These are phyloP conservation scores for Syzygium syzygioides DNA, from an alignment of 441 rosid genomes.

Conservation along the genomic window DNA sequence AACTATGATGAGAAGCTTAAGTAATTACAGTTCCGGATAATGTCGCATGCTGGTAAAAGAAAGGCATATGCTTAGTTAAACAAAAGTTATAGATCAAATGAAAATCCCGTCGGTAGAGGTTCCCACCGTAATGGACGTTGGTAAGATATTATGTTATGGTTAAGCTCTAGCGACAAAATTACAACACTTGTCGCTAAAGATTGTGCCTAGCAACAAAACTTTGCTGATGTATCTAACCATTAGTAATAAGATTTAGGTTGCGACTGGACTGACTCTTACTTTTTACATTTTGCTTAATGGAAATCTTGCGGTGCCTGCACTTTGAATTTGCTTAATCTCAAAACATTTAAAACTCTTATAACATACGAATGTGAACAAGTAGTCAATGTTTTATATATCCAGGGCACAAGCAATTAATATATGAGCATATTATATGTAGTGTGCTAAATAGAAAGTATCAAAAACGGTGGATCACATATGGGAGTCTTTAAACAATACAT, in stretches of 20 bases:
- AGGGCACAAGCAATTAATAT: neutral
- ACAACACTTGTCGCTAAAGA: neutral
- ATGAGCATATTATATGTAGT: neutral
- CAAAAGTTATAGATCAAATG: neutral
- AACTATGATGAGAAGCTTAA: neutral
- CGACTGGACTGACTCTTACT: neutral
- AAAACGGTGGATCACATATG: neutral
- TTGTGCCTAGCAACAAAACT: neutral
- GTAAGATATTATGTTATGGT: neutral
- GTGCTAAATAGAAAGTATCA: neutral
- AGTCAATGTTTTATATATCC: neutral
- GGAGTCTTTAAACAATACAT: neutral
- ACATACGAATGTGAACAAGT: neutral
- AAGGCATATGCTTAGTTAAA: neutral
- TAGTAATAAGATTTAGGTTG: neutral
- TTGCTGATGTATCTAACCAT: neutral
- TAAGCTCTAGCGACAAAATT: neutral
- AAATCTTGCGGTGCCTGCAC: neutral
- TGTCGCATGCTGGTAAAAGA: neutral
- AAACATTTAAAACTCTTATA: neutral
- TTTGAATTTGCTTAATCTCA: neutral
- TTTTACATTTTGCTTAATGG: neutral
- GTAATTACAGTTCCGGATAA: neutral
- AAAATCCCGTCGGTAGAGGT: neutral
- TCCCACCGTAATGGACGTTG: neutral